phyloP scores from a whole-genome alignment of 768 basidiomycete genomes.

The Ramaria sp. region DNA sequence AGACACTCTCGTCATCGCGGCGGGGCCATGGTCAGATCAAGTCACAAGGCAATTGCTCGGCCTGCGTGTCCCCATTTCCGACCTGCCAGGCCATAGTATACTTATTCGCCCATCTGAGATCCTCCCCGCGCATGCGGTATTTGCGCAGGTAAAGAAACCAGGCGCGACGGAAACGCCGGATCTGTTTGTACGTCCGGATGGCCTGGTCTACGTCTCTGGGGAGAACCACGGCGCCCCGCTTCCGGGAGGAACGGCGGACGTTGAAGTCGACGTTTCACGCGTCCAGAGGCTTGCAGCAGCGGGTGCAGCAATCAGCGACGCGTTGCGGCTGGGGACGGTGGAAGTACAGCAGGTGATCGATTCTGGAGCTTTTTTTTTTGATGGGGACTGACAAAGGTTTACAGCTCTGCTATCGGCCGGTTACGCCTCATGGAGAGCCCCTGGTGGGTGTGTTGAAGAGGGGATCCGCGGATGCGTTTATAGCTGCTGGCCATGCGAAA shows the following conservation, averaged over 20 bases:
- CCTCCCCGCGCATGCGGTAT: background rate
- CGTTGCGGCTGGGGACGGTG: slow-evolving; percentile 41
- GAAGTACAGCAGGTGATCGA: slow-evolving; percentile 49
- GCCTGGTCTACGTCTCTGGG: slow-evolving; percentile 70
- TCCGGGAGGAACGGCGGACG: slow-evolving; percentile 63
- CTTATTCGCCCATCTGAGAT: background rate
- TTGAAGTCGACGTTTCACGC: slow-evolving; percentile 42
- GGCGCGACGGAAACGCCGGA: slow-evolving; percentile 38
- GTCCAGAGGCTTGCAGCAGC: slow-evolving; percentile 46
- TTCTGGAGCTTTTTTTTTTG: background rate
- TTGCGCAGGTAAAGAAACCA: background rate
- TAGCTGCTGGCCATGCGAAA: slow-evolving; percentile 28
- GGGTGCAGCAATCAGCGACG: slow-evolving; percentile 48
- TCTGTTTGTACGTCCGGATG: slow-evolving; percentile 59
- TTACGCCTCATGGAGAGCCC: slow-evolving; percentile 21
- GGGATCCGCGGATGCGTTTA: slow-evolving; percentile 16
- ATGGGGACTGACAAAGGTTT: background rate
- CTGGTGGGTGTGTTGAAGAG: slow-evolving; percentile 20
- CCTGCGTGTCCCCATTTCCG: background rate
- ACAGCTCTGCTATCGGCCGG: slow-evolving; percentile 26
- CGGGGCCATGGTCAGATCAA: slow-evolving; percentile 26
- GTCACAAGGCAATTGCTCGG: slow-evolving; percentile 9
- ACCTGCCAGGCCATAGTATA: slow-evolving; percentile 7
- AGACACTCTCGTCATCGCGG: slow-evolving; percentile 23
- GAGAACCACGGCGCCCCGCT: slow-evolving; percentile 63